phyloP scores from a whole-genome alignment of 768 basidiomycete genomes.

The Exsudoporus frostii region DNA sequence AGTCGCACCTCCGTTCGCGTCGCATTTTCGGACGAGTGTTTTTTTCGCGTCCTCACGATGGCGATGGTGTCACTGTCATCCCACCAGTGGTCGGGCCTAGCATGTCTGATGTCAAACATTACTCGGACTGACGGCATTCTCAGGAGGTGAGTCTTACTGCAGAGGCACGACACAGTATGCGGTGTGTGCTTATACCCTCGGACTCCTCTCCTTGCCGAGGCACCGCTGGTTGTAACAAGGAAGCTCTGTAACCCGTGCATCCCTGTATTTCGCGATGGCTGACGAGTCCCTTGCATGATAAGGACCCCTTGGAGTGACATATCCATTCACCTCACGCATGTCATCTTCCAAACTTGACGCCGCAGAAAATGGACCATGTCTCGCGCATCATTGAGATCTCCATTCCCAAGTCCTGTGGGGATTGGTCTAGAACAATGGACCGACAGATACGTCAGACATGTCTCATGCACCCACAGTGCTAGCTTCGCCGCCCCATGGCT shows the following conservation, averaged over 20 bases:
- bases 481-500: neutral
- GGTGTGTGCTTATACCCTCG: neutral
- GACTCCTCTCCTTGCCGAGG: neutral
- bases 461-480: neutral
- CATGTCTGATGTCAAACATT: neutral
- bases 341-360: neutral
- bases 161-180: neutral
- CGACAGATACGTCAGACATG: neutral
- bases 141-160: neutral
- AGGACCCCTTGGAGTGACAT: neutral
- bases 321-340: neutral
- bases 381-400: neutral
- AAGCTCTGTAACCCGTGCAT: neutral
- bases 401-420: neutral
- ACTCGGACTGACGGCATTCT: constrained; percentile 13
- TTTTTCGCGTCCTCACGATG: neutral
- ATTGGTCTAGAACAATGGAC: neutral
- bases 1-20: neutral
- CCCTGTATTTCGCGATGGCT: neutral
- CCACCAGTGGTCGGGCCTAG: neutral
- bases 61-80: neutral
- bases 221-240: neutral
- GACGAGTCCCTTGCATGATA: neutral
- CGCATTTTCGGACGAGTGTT: neutral
- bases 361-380: neutral